A percentile compares a stretch with the other conserved stretches of the same genome.
These are phyloP conservation scores for Fusarium humuli DNA, from an alignment of 2,329 filamentous ascomycete species.

Conservation along the genomic window DNA sequence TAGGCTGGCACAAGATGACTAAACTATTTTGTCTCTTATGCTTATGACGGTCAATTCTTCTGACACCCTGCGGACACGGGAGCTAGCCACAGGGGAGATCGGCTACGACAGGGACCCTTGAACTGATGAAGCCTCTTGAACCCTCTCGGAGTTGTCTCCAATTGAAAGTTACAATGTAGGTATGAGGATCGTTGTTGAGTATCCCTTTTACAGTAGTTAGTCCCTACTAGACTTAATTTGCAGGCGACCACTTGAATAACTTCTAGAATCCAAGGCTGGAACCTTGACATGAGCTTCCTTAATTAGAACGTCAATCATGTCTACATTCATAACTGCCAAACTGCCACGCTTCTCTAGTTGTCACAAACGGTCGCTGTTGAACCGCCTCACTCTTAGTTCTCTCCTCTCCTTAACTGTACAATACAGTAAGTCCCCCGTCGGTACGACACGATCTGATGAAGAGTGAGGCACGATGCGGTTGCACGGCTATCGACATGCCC, in stretches of 20 bases:
- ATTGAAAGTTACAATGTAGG: background rate
- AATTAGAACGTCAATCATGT: conserved; percentile 18
- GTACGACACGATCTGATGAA: conserved; percentile 31
- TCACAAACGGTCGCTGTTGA: conserved; percentile 9
- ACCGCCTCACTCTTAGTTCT: conserved; percentile 24
- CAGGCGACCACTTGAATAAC: conserved; percentile 4
- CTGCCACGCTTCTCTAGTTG: conserved; percentile 3
- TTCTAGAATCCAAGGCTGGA: background rate
- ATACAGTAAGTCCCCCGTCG: background rate
- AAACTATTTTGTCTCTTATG: too few relatives aligned
- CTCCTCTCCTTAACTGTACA: background rate
- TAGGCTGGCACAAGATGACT: too few relatives aligned
- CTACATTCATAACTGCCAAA: conserved; percentile 21
- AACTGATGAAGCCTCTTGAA: too few relatives aligned
- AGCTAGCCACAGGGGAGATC: background rate
- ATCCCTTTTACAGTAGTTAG: background rate
- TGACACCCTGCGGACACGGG: background rate
- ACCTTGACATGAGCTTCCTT: conserved; percentile 7
- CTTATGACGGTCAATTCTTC: too few relatives aligned
- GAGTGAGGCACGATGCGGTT: conserved; percentile 31
- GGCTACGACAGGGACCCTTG: background rate
- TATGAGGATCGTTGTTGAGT: background rate
- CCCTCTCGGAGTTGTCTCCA: background rate
- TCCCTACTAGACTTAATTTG: background rate
- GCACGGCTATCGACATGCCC: conserved; percentile 29